A percentile compares a stretch with the other conserved stretches of the same genome.
These are phyloP conservation scores for Wickerhamomyces silvicola DNA, from an alignment of 805 yeast species.

Conservation along the genomic window DNA sequence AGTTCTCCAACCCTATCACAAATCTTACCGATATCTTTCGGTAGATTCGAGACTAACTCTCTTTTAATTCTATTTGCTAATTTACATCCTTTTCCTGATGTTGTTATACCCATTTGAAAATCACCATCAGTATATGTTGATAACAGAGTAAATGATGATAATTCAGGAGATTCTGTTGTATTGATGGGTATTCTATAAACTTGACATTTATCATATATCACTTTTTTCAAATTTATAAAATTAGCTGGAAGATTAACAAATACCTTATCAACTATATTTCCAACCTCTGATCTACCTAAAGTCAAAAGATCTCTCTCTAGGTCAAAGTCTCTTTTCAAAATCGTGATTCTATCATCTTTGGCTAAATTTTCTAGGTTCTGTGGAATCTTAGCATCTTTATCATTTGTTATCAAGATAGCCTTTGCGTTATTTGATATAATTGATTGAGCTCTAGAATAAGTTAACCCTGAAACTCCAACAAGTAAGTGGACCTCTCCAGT, in stretches of 20 bases:
- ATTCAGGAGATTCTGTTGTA: slow-evolving; percentile 64
- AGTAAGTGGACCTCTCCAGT: slow-evolving; percentile 50
- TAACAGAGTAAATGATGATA: slow-evolving; percentile 69
- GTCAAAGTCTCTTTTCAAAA: slow-evolving; percentile 30
- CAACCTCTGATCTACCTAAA: slow-evolving; percentile 59
- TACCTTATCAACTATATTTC: slow-evolving; percentile 64
- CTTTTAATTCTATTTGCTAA: slow-evolving; percentile 75
- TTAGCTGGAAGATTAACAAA: slow-evolving; percentile 48
- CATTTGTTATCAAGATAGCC: slow-evolving; percentile 42
- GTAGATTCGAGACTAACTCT: slow-evolving; percentile 59
- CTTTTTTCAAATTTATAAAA: slow-evolving; percentile 25
- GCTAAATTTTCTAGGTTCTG: slow-evolving; percentile 20
- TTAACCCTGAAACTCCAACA: slow-evolving; percentile 44
- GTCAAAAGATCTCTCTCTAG: slow-evolving; percentile 37
- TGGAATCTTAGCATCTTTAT: slow-evolving; percentile 19
- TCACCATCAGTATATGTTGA: slow-evolving; percentile 68
- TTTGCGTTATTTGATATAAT: slow-evolving; percentile 49
- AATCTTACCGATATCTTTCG: slow-evolving; percentile 61
- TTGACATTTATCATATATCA: slow-evolving; percentile 46
- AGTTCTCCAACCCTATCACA: slow-evolving; percentile 66
- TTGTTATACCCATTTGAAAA: slow-evolving; percentile 77
- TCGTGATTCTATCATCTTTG: slow-evolving; percentile 22
- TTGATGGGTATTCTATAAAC: slow-evolving; percentile 74
- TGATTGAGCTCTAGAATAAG: slow-evolving; percentile 40
- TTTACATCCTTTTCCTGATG: slow-evolving; percentile 86